Percentiles rank a stretch among this genome's conserved stretches.
Evolutionary conservation across 1,139 yeast species (phyloP).

Genomic region (Groenewaldozyma auringiensis): DNA sequence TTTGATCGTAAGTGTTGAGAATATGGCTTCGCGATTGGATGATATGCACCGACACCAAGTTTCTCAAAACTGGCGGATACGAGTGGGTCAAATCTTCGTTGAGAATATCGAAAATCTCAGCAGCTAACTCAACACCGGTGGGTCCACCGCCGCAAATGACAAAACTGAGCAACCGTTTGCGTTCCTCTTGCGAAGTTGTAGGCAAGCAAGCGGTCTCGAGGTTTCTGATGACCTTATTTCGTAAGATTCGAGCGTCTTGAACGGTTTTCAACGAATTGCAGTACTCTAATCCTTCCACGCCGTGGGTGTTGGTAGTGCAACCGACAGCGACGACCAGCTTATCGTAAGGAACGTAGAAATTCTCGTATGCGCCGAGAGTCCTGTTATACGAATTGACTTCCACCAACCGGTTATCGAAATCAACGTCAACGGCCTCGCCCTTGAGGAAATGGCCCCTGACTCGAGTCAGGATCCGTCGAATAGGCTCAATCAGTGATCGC

Average conservation of each 20-base stretch:
- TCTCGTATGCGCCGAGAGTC: slow-evolving; percentile 31
- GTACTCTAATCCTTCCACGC: slow-evolving; percentile 54
- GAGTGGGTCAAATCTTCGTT: slow-evolving; percentile 49
- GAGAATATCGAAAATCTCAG: slow-evolving; percentile 52
- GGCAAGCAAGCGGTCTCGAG: slow-evolving; percentile 56
- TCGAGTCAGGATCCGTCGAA: slow-evolving; percentile 41
- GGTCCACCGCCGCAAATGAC: slow-evolving; percentile 70
- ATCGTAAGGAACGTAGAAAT: slow-evolving; percentile 56
- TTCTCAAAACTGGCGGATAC: slow-evolving; percentile 51
- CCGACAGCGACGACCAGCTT: slow-evolving; percentile 59
- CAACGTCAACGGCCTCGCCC: slow-evolving; percentile 48
- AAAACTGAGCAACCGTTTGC: slow-evolving; percentile 49
- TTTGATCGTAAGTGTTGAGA: slow-evolving; percentile 54
- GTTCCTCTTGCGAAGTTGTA: slow-evolving; percentile 50
- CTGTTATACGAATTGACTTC: slow-evolving; percentile 42
- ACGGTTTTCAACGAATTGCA: slow-evolving; percentile 55
- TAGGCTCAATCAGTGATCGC: slow-evolving; percentile 52
- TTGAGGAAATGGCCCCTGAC: slow-evolving; percentile 51
- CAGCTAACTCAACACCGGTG: slow-evolving; percentile 64
- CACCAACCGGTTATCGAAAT: slow-evolving; percentile 44
- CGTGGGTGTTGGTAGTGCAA: slow-evolving; percentile 56
- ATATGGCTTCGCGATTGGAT: slow-evolving; percentile 59
- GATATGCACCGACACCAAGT: slow-evolving; percentile 53
- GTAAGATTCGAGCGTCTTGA: slow-evolving; percentile 52
- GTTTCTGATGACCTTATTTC: slow-evolving; percentile 45